Conservation (phyloP, 73 alveolate species). For the Tetrahymena elliotti region DNA sequence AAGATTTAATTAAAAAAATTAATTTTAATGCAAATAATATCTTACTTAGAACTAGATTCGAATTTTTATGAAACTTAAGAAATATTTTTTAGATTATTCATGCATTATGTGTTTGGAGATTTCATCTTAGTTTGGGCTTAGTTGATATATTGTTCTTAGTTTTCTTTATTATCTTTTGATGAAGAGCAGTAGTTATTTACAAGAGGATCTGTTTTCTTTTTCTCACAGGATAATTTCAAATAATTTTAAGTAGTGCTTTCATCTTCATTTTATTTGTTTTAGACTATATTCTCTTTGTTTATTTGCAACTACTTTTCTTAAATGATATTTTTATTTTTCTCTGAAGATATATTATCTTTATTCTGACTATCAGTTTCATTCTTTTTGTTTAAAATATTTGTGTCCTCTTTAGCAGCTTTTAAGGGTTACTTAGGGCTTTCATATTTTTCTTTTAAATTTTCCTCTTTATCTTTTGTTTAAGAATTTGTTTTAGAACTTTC, state of each 20-base stretch:
- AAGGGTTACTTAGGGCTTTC: not conserved
- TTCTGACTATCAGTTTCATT: not conserved
- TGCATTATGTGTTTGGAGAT: not conserved
- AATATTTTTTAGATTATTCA: not conserved
- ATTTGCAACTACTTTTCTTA: not conserved
- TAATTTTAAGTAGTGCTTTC: not conserved
- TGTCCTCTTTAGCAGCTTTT: not conserved
- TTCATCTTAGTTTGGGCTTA: not conserved
- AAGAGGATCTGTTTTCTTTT: not conserved
- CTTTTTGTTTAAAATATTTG: no score
- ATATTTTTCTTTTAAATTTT: no score
- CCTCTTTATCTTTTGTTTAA: not conserved
- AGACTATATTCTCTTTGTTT: not conserved
- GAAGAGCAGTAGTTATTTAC: not conserved
- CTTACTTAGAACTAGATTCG: not conserved
- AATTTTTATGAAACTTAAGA: not conserved
- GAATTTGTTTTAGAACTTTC: not conserved
- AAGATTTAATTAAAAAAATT: not conserved
- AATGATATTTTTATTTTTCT: no score
- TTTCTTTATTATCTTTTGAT: not conserved
- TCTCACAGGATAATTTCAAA: not conserved
- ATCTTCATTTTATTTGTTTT: not conserved
- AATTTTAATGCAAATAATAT: not conserved
- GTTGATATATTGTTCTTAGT: not conserved
- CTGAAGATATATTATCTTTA: not conserved